Conservation (phyloP, 768 basidiomycete genomes). For the Hemileccinum rubropunctum region DNA sequence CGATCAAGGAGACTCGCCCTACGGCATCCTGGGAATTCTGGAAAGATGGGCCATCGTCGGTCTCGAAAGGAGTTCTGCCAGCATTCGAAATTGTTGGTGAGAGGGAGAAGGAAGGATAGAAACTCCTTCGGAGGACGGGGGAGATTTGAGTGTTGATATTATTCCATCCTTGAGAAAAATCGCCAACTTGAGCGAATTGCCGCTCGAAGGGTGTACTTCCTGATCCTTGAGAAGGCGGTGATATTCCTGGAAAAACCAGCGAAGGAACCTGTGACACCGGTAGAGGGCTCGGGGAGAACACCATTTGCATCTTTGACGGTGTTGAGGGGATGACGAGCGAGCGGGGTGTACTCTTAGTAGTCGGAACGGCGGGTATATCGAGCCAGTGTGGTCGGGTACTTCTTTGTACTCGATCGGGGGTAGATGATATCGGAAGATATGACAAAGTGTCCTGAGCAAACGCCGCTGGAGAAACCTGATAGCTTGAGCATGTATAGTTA, state of each 20-base stretch:
- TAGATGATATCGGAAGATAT: slow-evolving; percentile 8
- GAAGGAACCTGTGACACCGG: slow-evolving; percentile 15
- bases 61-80: neutral
- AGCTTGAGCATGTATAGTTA: slow-evolving; percentile 5
- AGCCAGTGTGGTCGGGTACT: neutral
- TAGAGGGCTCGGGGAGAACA: slow-evolving; percentile 31
- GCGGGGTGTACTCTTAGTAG: slow-evolving; percentile 6
- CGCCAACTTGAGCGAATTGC: slow-evolving; percentile 24
- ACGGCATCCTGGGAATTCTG: slow-evolving; percentile 7
- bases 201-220: slow-evolving; percentile 29
- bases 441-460: neutral
- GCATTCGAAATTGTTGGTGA: slow-evolving; percentile 7
- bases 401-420: slow-evolving; percentile 11
- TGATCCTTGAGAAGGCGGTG: slow-evolving; percentile 26
- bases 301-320: slow-evolving; percentile 14
- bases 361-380: neutral
- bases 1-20: slow-evolving; percentile 24
- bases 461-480: slow-evolving; percentile 1
- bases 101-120: neutral
- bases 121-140: slow-evolving; percentile 18
- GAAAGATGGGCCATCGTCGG: neutral
- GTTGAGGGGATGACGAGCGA: slow-evolving; percentile 10
- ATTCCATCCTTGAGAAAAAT: slow-evolving; percentile 21
- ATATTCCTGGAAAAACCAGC: slow-evolving; percentile 23
- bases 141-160: slow-evolving; percentile 16